Evolutionary conservation across 352 stramenopile genomes (phyloP), one percentile per base, ranked within the genome.

Genomic region (Phytophthora constricta): DNA sequence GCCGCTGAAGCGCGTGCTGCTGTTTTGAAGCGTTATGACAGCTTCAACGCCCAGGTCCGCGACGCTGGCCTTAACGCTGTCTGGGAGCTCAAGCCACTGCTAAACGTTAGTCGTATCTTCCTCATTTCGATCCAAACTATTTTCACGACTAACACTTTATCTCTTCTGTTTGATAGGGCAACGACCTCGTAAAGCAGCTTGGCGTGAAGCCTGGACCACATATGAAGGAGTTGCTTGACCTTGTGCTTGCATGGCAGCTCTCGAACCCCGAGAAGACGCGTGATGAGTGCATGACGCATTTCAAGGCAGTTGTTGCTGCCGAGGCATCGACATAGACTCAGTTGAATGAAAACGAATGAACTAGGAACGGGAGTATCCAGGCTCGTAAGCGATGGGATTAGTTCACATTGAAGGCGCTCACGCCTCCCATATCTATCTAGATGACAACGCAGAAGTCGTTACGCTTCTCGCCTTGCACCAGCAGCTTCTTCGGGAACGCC

Each of bases 381-480:
- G 19, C 34, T 49, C 27, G 10, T 52, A 45, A 25, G 62, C 54
- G 49, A 43, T 65, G 37, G 47, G n/a, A 62, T 68, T 72, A 72
- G 47, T 66, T 62, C 52, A 73, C 68, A 73, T 55, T 59, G 46
- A 56, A 70, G 39, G 39, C 4, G 19, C 34, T 13, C 19, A 51
- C 26, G 54, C 45, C 26, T 19, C 45, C 53, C 58, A 49, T 56
- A 31, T 62, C 60, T 62, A 68, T 74, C 56, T 86, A 91, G 23
- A 93, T 61, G 22, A 83, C 76, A 58, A 91, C 81, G 45, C 79
- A 78, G 64, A 93, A 93, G 50, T 80, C 68, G 56, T 93, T 93
- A 34, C 80, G 79, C 51, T 93, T 93, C 23, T 74, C 63, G 1
- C 77, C 79, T 28, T 68, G 62, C 5, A 74, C 63, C 22, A 92